phyloP scores from a whole-genome alignment of 2,329 filamentous ascomycete species.

The Camptophora hylomeconis region DNA sequence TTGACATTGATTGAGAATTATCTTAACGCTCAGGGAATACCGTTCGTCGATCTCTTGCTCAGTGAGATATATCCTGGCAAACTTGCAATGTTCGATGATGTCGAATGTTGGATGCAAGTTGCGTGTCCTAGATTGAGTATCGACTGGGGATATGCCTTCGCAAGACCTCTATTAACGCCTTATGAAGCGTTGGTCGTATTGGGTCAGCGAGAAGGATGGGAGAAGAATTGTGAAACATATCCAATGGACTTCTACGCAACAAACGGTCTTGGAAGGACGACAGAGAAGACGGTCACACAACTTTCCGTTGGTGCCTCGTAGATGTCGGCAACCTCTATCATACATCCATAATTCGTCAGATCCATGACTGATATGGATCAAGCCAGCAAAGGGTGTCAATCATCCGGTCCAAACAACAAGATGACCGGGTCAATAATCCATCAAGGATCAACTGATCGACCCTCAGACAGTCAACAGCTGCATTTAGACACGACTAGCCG shows the following conservation, averaged over 20 bases:
- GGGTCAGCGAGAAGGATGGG: conserved; percentile 65
- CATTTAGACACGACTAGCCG: too few relatives aligned
- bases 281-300: conserved; percentile 22
- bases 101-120: conserved; percentile 97
- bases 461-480: too few relatives aligned
- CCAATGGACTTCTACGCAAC: conserved; percentile 98
- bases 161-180: conserved; percentile 74
- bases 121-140: conserved; percentile 95
- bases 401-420: too few relatives aligned
- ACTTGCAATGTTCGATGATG: conserved; percentile 80
- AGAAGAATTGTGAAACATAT: conserved; percentile 53
- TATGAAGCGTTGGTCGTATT: conserved; percentile 92
- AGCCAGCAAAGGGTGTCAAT: too few relatives aligned
- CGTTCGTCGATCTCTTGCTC: conserved; percentile 72
- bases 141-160: conserved; percentile 97
- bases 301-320: conserved; percentile 10
- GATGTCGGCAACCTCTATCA: too few relatives aligned
- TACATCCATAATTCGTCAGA: too few relatives aligned
- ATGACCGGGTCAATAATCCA: too few relatives aligned
- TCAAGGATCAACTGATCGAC: too few relatives aligned
- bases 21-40: conserved; percentile 57
- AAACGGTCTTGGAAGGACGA: conserved; percentile 77
- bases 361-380: too few relatives aligned
- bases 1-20: conserved; percentile 73
- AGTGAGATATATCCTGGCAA: conserved; percentile 97